Percentiles rank a stretch among this genome's conserved stretches.
Evolutionary conservation across 2,329 filamentous ascomycete species (phyloP).

Genomic region (Botrytis deweyae): DNA sequence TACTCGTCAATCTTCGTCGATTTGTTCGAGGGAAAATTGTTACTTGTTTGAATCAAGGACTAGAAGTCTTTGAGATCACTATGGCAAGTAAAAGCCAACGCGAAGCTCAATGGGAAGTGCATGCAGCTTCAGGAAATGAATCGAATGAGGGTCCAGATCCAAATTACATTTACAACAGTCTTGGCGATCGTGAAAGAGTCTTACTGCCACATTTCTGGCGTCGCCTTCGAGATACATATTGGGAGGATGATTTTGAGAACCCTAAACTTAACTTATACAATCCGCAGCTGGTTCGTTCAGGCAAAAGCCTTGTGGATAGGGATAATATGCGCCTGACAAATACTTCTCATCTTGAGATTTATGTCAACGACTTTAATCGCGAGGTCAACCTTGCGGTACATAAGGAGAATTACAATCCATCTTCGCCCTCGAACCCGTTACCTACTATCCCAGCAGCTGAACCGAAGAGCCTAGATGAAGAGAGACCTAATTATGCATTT

Average conservation of each 20-base stretch:
- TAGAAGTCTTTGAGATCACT: not conserved
- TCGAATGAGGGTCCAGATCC: not conserved
- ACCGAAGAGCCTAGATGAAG: not conserved
- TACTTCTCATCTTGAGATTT: not conserved
- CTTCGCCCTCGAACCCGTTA: not conserved
- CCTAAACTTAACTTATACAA: not conserved
- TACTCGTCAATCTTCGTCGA: constrained; percentile 6
- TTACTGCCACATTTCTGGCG: constrained; percentile 18
- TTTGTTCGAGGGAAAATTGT: constrained; percentile 22
- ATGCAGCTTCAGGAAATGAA: not conserved
- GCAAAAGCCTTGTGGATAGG: not conserved
- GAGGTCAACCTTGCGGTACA: not conserved
- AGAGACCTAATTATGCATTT: constrained; percentile 18
- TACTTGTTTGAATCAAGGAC: not conserved
- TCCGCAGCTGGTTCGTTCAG: not conserved
- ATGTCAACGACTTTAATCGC: not conserved
- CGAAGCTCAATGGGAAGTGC: constrained; percentile 3
- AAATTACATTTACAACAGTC: not conserved
- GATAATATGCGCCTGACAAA: not conserved
- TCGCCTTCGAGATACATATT: not conserved
- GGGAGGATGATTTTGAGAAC: not conserved
- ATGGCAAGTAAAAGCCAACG: not conserved
- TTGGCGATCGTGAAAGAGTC: constrained; percentile 5
- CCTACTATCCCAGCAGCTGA: not conserved
- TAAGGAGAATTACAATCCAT: not conserved